A percentile compares a stretch with the other conserved stretches of the same genome.
Conservation (phyloP, 345 rosid species). For the Brassica rapa region DNA sequence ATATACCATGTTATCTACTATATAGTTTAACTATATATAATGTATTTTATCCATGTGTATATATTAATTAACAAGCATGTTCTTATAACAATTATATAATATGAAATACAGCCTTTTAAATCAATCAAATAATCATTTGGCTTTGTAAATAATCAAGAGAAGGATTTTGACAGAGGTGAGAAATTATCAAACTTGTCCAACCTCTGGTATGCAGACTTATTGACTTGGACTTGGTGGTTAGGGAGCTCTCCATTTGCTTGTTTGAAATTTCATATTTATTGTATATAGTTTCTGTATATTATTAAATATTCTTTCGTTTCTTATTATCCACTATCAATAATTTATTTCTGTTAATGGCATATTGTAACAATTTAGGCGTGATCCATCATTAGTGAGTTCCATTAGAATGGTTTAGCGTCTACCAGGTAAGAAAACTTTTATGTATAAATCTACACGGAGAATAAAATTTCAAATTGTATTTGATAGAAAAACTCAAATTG, state of each 20-base stretch:
- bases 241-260: slow-evolving; percentile 36
- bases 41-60: background rate
- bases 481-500: background rate
- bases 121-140: background rate
- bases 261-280: slow-evolving; percentile 12
- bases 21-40: background rate
- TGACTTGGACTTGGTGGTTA: slow-evolving; percentile 38
- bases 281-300: background rate
- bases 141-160: background rate
- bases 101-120: background rate
- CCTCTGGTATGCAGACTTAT: slow-evolving; percentile 36
- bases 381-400: slow-evolving; percentile 17
- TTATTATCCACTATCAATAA: slow-evolving; percentile 8
- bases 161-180: slow-evolving; percentile 8
- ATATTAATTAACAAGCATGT: background rate
- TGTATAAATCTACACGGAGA: background rate
- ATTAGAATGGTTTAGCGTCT: slow-evolving; percentile 3
- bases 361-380: slow-evolving; percentile 11
- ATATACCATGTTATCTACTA: background rate
- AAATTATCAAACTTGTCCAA: slow-evolving; percentile 34
- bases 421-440: background rate
- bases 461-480: background rate
- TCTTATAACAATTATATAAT: background rate
- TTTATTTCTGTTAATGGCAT: background rate
- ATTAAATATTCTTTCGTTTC: background rate